A percentile compares a stretch with the other conserved stretches of the same genome.
These are phyloP conservation scores for Picea sitchensis DNA, from an alignment of 75 land plant genomes.

Conservation along the genomic window DNA sequence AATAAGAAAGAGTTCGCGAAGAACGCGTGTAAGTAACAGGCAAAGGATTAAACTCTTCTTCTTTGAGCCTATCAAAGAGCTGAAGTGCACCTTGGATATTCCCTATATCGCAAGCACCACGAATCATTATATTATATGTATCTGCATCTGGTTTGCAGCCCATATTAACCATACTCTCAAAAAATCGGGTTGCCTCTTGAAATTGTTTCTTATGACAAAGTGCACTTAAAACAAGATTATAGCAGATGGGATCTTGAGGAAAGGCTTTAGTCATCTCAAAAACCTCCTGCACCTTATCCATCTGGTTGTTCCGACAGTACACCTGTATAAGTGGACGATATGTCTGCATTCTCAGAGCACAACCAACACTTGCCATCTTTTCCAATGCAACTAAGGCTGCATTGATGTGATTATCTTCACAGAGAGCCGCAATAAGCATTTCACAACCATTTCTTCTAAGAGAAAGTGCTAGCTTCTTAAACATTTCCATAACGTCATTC, in stretches of 20 bases:
- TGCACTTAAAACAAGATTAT: neutral
- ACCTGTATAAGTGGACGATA: neutral
- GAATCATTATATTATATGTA: neutral
- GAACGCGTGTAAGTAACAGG: neutral
- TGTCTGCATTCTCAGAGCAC: neutral
- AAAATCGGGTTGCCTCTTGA: neutral
- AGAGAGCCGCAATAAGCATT: neutral
- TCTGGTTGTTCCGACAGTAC: constrained; percentile 1
- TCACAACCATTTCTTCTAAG: neutral
- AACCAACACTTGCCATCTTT: neutral
- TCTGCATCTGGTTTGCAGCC: neutral
- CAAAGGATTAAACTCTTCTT: neutral
- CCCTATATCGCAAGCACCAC: neutral
- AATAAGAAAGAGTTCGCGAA: neutral
- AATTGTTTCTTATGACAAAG: neutral
- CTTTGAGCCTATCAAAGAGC: neutral
- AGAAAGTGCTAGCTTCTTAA: neutral
- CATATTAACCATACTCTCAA: neutral
- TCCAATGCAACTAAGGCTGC: neutral
- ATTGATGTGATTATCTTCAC: neutral
- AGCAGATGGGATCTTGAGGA: neutral
- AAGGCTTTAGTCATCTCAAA: constrained; percentile 2
- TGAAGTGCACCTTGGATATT: neutral
- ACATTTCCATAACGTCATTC: neutral
- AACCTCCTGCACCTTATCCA: neutral